Percentiles rank a stretch among this genome's conserved stretches.
phyloP scores from a whole-genome alignment of 139 green algal species.

The Coccomyxa sp. region DNA sequence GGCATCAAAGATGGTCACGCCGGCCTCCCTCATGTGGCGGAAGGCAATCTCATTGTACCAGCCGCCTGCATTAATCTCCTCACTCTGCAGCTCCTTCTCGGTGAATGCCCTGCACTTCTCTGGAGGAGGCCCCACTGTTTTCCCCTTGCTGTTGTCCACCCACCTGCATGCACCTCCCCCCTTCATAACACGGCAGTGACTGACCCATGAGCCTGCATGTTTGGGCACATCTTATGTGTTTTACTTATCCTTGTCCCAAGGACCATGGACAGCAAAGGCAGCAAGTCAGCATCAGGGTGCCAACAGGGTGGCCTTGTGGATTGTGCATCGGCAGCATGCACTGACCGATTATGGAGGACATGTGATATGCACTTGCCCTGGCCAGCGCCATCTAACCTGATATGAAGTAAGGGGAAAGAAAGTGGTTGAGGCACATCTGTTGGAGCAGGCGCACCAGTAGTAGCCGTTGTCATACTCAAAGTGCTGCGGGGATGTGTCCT shows the following conservation, averaged over 20 bases:
- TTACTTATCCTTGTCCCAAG: no score
- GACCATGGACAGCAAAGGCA: no score
- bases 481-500: not conserved
- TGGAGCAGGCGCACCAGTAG: not conserved
- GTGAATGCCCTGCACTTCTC: not conserved
- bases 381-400: no score
- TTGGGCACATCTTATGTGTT: no score
- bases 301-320: no score
- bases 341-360: no score
- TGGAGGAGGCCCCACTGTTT: not conserved
- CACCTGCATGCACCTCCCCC: not conserved
- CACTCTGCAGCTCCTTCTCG: slow-evolving; percentile 3
- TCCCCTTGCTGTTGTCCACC: not conserved
- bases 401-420: no score
- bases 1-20: not conserved
- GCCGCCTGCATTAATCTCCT: not conserved
- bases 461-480: not conserved
- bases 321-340: no score
- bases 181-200: not conserved
- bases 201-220: not conserved
- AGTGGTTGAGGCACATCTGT: no score
- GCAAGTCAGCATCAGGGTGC: no score
- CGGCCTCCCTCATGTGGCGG: not conserved
- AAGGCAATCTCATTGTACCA: not conserved
- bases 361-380: no score